Evolutionary conservation across 2,329 filamentous ascomycete genomes (phyloP).

Genomic region (Ascochyta viciae-villosae): DNA sequence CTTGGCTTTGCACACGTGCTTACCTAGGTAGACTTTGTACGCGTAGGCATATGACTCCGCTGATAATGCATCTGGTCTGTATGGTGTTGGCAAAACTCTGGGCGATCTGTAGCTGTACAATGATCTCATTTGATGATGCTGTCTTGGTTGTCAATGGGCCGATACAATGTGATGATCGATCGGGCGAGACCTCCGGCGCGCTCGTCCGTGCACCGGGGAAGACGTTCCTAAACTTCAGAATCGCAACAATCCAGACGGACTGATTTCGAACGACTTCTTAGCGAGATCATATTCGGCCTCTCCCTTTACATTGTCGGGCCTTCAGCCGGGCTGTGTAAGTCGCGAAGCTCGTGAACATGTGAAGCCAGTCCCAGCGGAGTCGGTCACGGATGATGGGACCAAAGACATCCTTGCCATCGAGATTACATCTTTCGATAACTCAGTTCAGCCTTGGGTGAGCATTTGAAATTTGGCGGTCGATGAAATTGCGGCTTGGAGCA

Average conservation of each 20-base stretch:
- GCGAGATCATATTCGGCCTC: constrained; percentile 1
- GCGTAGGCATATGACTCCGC: background rate
- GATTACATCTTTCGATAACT: too few relatives aligned
- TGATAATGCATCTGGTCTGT: background rate
- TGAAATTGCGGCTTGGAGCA: too few relatives aligned
- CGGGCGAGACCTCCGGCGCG: background rate
- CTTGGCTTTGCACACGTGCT: constrained; percentile 10
- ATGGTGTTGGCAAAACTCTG: background rate
- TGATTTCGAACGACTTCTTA: background rate
- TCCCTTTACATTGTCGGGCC: constrained; percentile 1
- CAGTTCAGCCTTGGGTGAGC: too few relatives aligned
- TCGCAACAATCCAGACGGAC: constrained; percentile 1
- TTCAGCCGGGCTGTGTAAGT: background rate
- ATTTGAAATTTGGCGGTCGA: too few relatives aligned
- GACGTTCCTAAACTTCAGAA: background rate
- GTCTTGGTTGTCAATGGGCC: background rate
- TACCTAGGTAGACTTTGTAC: background rate
- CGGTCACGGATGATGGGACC: too few relatives aligned
- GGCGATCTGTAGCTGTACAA: background rate
- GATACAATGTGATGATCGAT: background rate
- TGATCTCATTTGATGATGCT: background rate
- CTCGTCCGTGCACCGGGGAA: background rate
- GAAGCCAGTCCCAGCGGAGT: background rate
- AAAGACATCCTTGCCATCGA: too few relatives aligned
- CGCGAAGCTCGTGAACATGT: constrained; percentile 7